Evolutionary conservation across 495 filamentous ascomycete species (phyloP), one percentile per base, ranked within the genome.

Genomic region (Aspergillus baeticus): DNA sequence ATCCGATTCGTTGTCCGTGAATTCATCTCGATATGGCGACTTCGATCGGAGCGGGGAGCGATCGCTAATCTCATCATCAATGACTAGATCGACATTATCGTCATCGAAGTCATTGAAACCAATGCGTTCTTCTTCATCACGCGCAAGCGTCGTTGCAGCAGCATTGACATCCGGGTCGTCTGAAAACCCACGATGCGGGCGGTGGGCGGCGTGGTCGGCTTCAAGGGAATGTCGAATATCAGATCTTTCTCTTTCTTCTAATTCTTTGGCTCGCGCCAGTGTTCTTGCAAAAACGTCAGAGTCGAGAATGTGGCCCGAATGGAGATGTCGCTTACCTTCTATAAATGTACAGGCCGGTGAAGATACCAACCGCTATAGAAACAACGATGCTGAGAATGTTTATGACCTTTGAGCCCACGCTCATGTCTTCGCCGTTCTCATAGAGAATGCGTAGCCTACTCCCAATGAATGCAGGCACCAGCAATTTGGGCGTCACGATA

Each of bases 391-490:
- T 88, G 20, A 83, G 70, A 63, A 94, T 94, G 63, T 95, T 96
- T 39, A 96, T 76, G 17, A 81, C 77, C 62, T 82, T 82, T 20
- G 78, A 73, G 14, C 69, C 70, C 13, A 69, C 59, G 55, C 78
- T 81, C 79, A 81, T 82, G 54, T 81, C 68, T 58, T 81, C 83
- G 46, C 84, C 78, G 11, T 90, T 90, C 20, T 97, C 82, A 33
- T 81, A 79, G 5, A 87, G 87, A 18, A 76, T 52, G 15, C 75
- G 73, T 1, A 98, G 72, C 34, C 87, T 77, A 58, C 81, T 84
- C 54, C 94, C 94, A 62, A 98, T 88, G 71, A 97, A 98, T 44
- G 96, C 83, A 57, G 92, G 91, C n/a, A 98, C 85, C 56, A 96
- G 70, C 35, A 98, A 76, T 66, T 96, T 97, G 10, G 94, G 94